phyloP scores from a whole-genome alignment of 257 asterid genomes.

The Lycium ferocissimum region DNA sequence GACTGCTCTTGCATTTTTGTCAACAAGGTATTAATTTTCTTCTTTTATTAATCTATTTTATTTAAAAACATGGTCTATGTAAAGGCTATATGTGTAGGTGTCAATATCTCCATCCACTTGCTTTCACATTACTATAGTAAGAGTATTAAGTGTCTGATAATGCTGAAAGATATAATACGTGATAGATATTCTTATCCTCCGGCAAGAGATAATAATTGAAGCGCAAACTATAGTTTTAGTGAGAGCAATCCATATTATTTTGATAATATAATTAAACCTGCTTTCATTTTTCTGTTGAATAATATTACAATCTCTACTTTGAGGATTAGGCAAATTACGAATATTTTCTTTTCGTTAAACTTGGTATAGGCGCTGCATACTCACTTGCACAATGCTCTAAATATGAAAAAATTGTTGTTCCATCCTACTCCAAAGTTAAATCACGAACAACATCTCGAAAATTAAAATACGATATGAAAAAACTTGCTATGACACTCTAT shows the following conservation, averaged over 20 bases:
- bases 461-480: background rate
- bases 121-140: background rate
- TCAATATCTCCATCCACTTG: background rate
- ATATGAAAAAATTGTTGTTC: background rate
- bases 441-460: background rate
- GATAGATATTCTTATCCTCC: background rate
- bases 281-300: background rate
- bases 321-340: background rate
- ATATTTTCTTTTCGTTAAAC: too few relatives aligned
- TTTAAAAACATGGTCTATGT: background rate
- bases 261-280: background rate
- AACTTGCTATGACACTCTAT: background rate
- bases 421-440: background rate
- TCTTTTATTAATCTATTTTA: background rate
- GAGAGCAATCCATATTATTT: background rate
- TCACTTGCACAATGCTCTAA: background rate
- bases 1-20: conserved; percentile 9
- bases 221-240: background rate
- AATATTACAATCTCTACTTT: too few relatives aligned
- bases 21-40: background rate
- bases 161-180: background rate
- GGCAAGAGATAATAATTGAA: background rate
- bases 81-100: background rate
- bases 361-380: background rate
- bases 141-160: background rate